Evolutionary conservation across 805 yeast genomes (phyloP), one percentile per base, ranked within the genome.

Genomic region (Wickerhamiella hasegawae): DNA sequence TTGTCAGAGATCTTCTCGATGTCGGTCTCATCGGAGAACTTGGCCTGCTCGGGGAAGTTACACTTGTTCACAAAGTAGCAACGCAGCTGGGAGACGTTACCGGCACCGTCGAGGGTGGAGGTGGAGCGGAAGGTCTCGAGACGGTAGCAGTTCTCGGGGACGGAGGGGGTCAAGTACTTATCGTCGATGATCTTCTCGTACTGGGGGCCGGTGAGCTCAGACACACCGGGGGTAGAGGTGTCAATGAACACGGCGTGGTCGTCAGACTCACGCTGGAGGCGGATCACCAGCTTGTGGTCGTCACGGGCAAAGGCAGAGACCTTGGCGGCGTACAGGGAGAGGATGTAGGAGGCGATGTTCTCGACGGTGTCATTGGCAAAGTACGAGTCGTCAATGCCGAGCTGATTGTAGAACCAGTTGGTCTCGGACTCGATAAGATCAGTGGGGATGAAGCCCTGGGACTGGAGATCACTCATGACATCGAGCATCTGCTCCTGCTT

Each of bases 231-330:
- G 17, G 57, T 54, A 12, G 73, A 64, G 23, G 92, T 73, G 52
- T 82, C 94, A 55, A 87, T 81, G 54, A 79, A 90, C 24, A 83
- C 90, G 1, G 95, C 95, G 51, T 83, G 94, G 53, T 79, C 85
- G 14, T 71, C 76, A 31, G 71, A 68, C 54, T 82, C 85, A 43
- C 84, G 68, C 53, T 76, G 76, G 55, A 83, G 81, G 43, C 76
- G 81, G 44, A 87, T 76, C 44, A 73, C 68, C 16, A 76, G 76
- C 42, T 62, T 60, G 53, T 58, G 45, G 51, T 65, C 62, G 38
- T 60, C 69, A 33, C 75, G 67, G 3, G 90, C 78, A 52, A 68
- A 81, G 5, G 94, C 93, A 46, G 87, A 90, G 36, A 90, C 69
- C 55, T 90, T 90, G 38, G 96, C 85, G 23, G 95, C 81, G 58